These are phyloP conservation scores for Aspergillus bertholletiae DNA, from an alignment of 495 filamentous ascomycete species.

Conservation along the genomic window DNA sequence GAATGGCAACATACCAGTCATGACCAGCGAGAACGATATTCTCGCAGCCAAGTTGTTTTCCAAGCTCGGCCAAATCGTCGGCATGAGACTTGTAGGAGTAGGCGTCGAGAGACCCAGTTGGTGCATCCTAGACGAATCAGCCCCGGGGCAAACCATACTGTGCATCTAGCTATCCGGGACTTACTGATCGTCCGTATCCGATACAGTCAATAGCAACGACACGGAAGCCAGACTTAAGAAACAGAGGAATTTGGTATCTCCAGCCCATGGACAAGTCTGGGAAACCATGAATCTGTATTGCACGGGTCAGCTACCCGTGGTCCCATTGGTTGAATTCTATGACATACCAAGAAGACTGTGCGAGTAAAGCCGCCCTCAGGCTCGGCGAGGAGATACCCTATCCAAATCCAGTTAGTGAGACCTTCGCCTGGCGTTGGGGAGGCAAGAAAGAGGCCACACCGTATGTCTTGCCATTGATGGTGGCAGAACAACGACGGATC, in stretches of 20 bases:
- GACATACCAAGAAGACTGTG: slow-evolving; percentile 1
- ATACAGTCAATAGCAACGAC: slow-evolving; percentile 1
- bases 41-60: slow-evolving; percentile 2
- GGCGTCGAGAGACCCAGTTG: neutral
- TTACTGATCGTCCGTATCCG: slow-evolving; percentile 4
- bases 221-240: slow-evolving; percentile 1
- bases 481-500: neutral
- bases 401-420: neutral
- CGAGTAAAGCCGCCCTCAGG: neutral
- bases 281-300: slow-evolving; percentile 5
- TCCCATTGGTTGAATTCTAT: neutral
- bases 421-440: neutral
- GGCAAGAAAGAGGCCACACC: neutral
- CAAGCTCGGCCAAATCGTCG: slow-evolving; percentile 2
- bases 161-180: neutral
- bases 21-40: slow-evolving; percentile 3
- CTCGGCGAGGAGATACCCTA: slow-evolving; percentile 6
- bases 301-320: neutral
- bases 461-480: slow-evolving; percentile 5
- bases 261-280: slow-evolving; percentile 1
- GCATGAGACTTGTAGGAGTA: slow-evolving; percentile 2
- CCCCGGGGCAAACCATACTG: neutral
- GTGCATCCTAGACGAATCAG: neutral
- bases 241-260: neutral
- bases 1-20: slow-evolving; percentile 1